Evolutionary conservation across 2,329 filamentous ascomycete species (phyloP).

Genomic region (Penicillium paneum): DNA sequence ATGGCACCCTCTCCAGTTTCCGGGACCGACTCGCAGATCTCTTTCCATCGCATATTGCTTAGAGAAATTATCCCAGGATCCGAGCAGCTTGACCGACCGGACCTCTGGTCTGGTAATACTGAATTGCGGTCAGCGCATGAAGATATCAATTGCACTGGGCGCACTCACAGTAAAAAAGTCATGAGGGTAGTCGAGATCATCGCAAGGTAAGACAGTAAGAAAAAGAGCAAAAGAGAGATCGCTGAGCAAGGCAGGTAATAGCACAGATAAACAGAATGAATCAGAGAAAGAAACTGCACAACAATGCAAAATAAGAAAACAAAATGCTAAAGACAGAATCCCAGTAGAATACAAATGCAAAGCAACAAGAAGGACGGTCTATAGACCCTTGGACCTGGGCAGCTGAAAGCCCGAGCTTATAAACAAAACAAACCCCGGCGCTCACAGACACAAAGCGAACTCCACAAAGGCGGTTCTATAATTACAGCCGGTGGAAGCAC

Average conservation of each 20-base stretch:
- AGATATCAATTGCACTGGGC: not conserved
- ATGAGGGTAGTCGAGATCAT: slow-evolving; percentile 38
- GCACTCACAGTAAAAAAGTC: slow-evolving; percentile 37
- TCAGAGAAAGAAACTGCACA: not conserved
- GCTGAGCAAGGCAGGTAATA: not conserved
- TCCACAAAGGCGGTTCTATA: slow-evolving; percentile 21
- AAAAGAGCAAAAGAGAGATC: slow-evolving; percentile 7
- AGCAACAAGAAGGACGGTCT: slow-evolving; percentile 5
- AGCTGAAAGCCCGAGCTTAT: not conserved
- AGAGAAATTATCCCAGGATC: slow-evolving; percentile 94
- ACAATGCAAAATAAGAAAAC: slow-evolving; percentile 7
- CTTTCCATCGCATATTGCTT: slow-evolving; percentile 75
- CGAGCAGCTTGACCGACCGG: slow-evolving; percentile 71
- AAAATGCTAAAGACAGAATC: slow-evolving; percentile 7
- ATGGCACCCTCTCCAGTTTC: slow-evolving; percentile 84
- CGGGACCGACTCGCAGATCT: slow-evolving; percentile 69
- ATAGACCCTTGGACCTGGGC: not conserved
- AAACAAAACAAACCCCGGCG: not conserved
- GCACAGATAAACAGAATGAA: not conserved
- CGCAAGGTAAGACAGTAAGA: slow-evolving; percentile 8
- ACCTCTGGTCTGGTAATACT: slow-evolving; percentile 38
- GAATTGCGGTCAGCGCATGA: slow-evolving; percentile 21
- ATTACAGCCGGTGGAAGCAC: slow-evolving; percentile 14
- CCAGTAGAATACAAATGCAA: slow-evolving; percentile 5
- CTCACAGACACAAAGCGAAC: slow-evolving; percentile 6